Evolutionary conservation across 1,284 basidiomycete genomes (phyloP), one percentile per base, ranked within the genome.

Genomic region (Ustilago sp.): DNA sequence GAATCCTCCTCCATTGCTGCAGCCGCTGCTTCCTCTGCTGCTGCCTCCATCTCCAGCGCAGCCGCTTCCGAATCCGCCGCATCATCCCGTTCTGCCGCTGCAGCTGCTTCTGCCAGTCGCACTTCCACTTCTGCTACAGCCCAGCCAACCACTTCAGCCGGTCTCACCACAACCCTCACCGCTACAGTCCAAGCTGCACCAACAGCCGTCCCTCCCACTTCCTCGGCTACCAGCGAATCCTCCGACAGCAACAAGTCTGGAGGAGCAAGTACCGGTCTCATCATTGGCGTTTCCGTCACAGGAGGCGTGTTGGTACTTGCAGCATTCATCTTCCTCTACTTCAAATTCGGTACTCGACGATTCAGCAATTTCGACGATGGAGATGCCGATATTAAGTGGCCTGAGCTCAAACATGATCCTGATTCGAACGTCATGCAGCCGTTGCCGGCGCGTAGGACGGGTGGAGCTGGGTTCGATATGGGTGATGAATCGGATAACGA

Each of bases 381-480:
- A 11, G 69, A 82, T 64, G 77, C 76, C 15, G 84, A 85, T 47
- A 85, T 85, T 72, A 80, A 80, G 60, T 86, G 83, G 83, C 84
- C 84, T 31, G 84, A 86, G 55, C 74, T 86, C 35, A 81, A 80
- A 52, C 63, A 74, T 11, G 84, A 86, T 50, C 74, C 78, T 3
- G 79, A 82, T 63, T 61, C 66, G 2, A 77, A 80, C 23, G 77
- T 79, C 4, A 77, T 80, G 63, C 81, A 83, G 58, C 83, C 83
- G 1, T 61, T 85, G n/a, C 80, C 84, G 7, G 83, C 84, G 28
- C 63, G 82, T 8, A 62, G 79, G 13, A 84, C 83, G 4, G 83
- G 83, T 19, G 81, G 81, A 45, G 83, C 84, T 7, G 83, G 84
- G 2, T 86, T 85, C 56, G 83, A 82, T 35, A 85, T 85, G 84